Percentiles rank a stretch among this genome's conserved stretches.
phyloP scores from a whole-genome alignment of 495 filamentous ascomycete species.

The Viridothelium virens region DNA sequence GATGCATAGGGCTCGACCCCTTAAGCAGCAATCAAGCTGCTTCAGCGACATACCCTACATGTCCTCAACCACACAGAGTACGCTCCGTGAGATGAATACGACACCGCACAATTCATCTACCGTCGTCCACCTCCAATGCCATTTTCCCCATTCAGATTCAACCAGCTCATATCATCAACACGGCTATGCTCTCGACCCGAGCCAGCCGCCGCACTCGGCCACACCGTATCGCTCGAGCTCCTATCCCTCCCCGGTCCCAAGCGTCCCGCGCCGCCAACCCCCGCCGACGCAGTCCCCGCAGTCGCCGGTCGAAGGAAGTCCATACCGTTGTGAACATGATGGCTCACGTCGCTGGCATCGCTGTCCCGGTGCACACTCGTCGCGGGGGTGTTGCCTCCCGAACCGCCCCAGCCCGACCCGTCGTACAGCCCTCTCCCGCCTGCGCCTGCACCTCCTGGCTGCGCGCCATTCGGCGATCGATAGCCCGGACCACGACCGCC shows the following conservation, averaged over 20 bases:
- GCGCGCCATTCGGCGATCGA: neutral
- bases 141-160: conserved; percentile 8
- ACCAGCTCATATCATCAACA: conserved; percentile 8
- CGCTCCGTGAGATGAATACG: neutral
- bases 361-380: neutral
- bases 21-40: neutral
- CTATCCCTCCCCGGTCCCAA: neutral
- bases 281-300: neutral
- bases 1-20: neutral
- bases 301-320: neutral
- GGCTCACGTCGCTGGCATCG: neutral
- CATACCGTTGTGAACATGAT: conserved; percentile 2
- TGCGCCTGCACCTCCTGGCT: neutral
- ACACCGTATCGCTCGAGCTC: conserved; percentile 6
- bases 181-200: neutral
- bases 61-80: neutral
- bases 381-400: neutral
- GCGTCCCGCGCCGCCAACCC: neutral
- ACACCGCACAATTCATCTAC: neutral
- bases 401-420: conserved; percentile 1
- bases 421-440: neutral
- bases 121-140: neutral
- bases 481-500: neutral
- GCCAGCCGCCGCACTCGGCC: neutral
- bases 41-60: neutral